phyloP scores from a whole-genome alignment of 768 basidiomycete species.

The Macrolepiota fuliginosa region DNA sequence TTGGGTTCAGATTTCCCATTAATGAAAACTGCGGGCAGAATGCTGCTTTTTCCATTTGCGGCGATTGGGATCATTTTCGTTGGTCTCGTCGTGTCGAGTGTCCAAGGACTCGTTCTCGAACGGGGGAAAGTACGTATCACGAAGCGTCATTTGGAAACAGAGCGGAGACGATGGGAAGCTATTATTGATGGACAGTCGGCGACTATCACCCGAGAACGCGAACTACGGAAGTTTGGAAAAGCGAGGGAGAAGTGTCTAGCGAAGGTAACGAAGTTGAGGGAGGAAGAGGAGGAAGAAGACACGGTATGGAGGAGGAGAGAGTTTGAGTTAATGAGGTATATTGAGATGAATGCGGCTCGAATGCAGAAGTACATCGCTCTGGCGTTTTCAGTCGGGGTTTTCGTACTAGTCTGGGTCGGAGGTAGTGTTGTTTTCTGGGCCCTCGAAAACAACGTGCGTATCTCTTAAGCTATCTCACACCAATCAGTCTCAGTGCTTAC shows the following conservation, averaged over 20 bases:
- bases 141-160: constrained; percentile 29
- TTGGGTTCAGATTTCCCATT: constrained; percentile 38
- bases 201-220: not conserved
- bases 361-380: constrained; percentile 23
- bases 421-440: constrained; percentile 37
- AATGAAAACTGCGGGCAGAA: constrained; percentile 21
- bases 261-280: constrained; percentile 2
- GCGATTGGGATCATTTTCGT: constrained; percentile 35
- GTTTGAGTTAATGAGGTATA: constrained; percentile 36
- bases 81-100: constrained; percentile 36
- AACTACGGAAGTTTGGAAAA: constrained; percentile 2
- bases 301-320: constrained; percentile 31
- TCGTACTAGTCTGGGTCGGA: constrained; percentile 32
- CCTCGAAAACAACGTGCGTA: constrained; percentile 25
- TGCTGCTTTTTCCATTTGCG: constrained; percentile 36
- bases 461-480: not conserved
- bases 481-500: constrained; percentile 16
- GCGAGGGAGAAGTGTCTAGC: constrained; percentile 3
- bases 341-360: constrained; percentile 23
- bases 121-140: constrained; percentile 31
- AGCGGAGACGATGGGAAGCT: constrained; percentile 25
- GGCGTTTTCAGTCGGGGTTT: constrained; percentile 25
- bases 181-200: constrained; percentile 9
- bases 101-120: constrained; percentile 36
- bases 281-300: constrained; percentile 19